These are phyloP conservation scores for Metschnikowia noctiluminum DNA, from an alignment of 805 yeast genomes.

Conservation along the genomic window DNA sequence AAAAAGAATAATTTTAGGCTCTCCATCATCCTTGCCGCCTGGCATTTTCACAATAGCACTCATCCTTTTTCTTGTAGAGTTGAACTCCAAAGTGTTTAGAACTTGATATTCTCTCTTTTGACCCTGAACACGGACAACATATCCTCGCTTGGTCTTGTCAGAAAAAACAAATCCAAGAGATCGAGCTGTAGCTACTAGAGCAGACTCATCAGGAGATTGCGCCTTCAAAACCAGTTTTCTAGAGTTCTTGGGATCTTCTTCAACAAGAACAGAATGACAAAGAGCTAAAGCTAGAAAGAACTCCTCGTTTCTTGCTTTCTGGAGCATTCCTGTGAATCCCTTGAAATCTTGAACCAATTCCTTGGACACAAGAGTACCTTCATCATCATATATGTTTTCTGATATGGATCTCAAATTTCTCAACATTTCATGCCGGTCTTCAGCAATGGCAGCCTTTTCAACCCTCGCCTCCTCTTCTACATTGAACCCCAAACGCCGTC, in stretches of 20 bases:
- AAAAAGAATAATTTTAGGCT: conserved; percentile 55
- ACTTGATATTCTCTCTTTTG: conserved; percentile 66
- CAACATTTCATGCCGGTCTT: conserved; percentile 61
- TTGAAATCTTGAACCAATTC: conserved; percentile 61
- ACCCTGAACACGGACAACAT: conserved; percentile 68
- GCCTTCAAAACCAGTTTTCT: conserved; percentile 59
- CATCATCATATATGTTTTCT: conserved; percentile 44
- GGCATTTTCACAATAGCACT: conserved; percentile 76
- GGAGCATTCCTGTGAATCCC: conserved; percentile 48
- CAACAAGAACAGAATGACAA: conserved; percentile 76
- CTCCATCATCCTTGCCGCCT: conserved; percentile 28
- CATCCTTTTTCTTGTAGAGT: conserved; percentile 86
- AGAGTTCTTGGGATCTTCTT: conserved; percentile 59
- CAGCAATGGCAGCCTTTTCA: conserved; percentile 52
- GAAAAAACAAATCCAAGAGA: conserved; percentile 69
- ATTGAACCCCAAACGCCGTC: conserved; percentile 63
- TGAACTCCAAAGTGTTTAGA: conserved; percentile 69
- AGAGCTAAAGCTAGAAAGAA: conserved; percentile 74
- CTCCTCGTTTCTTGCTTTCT: conserved; percentile 60
- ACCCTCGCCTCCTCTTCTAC: conserved; percentile 45
- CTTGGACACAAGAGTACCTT: conserved; percentile 66
- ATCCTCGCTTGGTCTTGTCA: conserved; percentile 65
- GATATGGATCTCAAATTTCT: conserved; percentile 21
- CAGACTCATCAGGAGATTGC: conserved; percentile 86
- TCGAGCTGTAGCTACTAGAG: conserved; percentile 77